phyloP scores from a whole-genome alignment of 1,139 yeast genomes.

The Candida sp. region DNA sequence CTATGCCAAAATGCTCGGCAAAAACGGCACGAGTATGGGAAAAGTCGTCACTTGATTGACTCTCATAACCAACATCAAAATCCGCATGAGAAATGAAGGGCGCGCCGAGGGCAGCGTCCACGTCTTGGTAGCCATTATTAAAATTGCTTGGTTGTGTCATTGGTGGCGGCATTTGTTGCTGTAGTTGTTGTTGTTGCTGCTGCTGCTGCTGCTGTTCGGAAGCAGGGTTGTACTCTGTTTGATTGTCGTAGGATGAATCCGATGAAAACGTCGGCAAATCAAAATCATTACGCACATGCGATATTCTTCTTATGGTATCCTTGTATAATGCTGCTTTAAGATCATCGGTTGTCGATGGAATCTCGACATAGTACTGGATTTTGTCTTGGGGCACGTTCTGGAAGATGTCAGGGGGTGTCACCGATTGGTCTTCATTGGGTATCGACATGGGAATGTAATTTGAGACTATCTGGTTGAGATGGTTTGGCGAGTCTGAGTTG shows the following conservation, averaged over 20 bases:
- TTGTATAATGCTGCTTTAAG: constrained; percentile 22
- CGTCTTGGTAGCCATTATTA: not conserved
- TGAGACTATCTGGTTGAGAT: constrained; percentile 11
- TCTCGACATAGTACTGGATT: constrained; percentile 8
- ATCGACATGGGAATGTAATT: constrained; percentile 12
- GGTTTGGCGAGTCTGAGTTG: constrained; percentile 14
- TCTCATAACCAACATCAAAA: constrained; percentile 10
- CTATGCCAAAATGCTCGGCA: constrained; percentile 9
- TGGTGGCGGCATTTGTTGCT: constrained; percentile 4
- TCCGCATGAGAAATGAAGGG: not conserved
- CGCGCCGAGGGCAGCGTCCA: not conserved
- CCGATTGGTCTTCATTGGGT: constrained; percentile 13
- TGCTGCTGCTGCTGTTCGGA: not conserved
- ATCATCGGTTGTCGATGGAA: constrained; percentile 19
- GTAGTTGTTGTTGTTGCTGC: not conserved
- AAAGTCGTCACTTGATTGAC: constrained; percentile 10
- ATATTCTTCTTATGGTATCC: constrained; percentile 17
- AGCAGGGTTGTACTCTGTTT: not conserved
- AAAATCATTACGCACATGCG: constrained; percentile 6
- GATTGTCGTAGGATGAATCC: constrained; percentile 1
- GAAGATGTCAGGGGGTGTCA: constrained; percentile 17
- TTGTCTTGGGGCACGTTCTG: constrained; percentile 9
- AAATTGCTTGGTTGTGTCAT: not conserved
- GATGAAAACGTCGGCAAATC: constrained; percentile 4
- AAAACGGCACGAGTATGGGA: constrained; percentile 9